Evolutionary conservation across 139 green algal species (phyloP), one percentile per base, ranked within the genome.

Genomic region (Haematococcus sp.): DNA sequence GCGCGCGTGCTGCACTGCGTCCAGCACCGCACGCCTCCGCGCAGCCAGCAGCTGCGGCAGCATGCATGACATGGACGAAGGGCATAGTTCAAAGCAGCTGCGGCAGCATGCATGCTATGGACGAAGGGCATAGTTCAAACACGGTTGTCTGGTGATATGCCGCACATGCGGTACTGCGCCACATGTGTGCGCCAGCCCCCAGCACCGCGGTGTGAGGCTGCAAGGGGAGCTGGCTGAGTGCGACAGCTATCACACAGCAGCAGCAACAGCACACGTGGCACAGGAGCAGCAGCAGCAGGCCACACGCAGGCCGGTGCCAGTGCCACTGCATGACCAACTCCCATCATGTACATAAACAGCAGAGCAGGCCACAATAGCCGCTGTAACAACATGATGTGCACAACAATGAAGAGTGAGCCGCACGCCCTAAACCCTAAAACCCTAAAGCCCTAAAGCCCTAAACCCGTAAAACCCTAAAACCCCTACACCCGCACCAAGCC

Each of bases 21-120:
- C 78, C 52, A 92, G 44, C 72, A 92, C 65, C 20, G 87, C 88
- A 25, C 81, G 73, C 32, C 87, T 70, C 73, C 81, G 70, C 77
- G 83, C 76, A 40, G 35, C 44, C 22, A 69, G 33, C 51, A 76
- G 54, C 68, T 78, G 68, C 68, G 20, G 23, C 19, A 51, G 5
- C 68, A 33, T 22, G 22, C 51, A 65, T 28, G 49, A 11, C 25
- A n/a, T 30, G 19, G 13, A 22, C 9, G 27, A 23, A 68, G 33
- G 34, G 11, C 20, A 28, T 11, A 54, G 27, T 22, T 43, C 28
- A 68, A 11, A 27, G 7, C 28, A 68, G 22, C 40, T 59, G 22
- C 59, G 40, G 25, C 23, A 46, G 4, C 23, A 63, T 46, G 46
- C 33, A 27, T 22, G 40, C 32, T 27, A 9, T 69, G 32, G 16